Base-by-base conservation (phyloP, 371 early-diverging fungal species). In the Mucor saturninus region DNA sequence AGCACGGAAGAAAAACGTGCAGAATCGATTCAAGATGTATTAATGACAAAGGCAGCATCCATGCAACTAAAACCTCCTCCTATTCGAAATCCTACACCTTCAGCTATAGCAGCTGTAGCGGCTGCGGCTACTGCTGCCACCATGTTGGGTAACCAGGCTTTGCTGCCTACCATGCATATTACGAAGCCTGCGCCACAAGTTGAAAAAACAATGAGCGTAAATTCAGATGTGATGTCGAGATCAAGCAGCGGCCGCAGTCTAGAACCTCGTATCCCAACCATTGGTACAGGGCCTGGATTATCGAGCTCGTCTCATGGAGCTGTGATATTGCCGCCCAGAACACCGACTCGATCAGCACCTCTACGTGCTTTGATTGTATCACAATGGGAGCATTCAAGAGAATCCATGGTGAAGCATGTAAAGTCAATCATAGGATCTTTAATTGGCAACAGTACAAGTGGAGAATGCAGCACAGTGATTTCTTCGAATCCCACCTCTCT, bases 41-140 rank as follows among this genome's bases (percentile, higher is more conserved):
- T 80, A 35, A 48, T 76, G 59, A 73, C 68, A 32, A 77, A 76
- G 32, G 71, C 80, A 13, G 75, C 72, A 4, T 53, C 71, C 1
- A 80, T 80, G 77, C 80, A 69, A 61, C 51, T 80, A 5, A 69
- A 67, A 54, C 73, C 77, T 11, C 80, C 80, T 13, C 80, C 80
- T 3, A 45, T 67, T 11, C 69, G 77, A 8, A 63, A 70, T 2
- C 48, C 28, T 4, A 21, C 4, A 5, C 43, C 53, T 21, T 28
- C 28, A 29, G 50, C 59, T 6, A 42, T 53, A 5, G 28, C 53
- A 4, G 54, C 46, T 6, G 54, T 37, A 0, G 49, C 58, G 10
- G 48, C 64, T 5, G 40, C 61, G 21, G 42, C 67, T 3, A 31
- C 60, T 42, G 39, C 59, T n/a, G 50, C 62, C 43, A 56, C 51